Evolutionary conservation across 306 rosid species (phyloP).

Genomic region (Luffa aegyptiaca): DNA sequence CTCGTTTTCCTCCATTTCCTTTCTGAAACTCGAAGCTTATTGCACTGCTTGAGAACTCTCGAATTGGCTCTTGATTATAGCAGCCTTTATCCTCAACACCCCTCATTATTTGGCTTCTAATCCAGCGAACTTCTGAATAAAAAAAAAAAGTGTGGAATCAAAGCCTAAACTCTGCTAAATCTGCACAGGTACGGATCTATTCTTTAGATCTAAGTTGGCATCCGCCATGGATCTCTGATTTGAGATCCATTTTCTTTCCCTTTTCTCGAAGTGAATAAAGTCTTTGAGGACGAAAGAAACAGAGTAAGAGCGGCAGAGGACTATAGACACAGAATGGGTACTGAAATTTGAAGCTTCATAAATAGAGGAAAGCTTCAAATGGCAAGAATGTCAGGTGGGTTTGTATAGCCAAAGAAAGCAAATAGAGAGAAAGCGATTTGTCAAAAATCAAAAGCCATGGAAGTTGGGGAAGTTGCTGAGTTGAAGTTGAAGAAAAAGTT

Average conservation of each 20-base stretch:
- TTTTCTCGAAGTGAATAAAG: not conserved
- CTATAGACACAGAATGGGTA: not conserved
- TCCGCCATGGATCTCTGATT: not conserved
- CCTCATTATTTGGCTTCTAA: conserved; percentile 36
- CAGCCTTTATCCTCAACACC: conserved; percentile 75
- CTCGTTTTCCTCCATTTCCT: conserved; percentile 35
- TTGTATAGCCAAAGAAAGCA: conserved; percentile 18
- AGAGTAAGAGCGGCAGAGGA: not conserved
- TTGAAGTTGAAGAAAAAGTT: not conserved
- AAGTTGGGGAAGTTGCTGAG: not conserved
- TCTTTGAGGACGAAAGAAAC: not conserved
- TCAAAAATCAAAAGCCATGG: conserved; percentile 32
- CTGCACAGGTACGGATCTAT: not conserved
- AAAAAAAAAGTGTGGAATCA: not conserved
- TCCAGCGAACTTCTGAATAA: not conserved
- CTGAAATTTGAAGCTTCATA: not conserved
- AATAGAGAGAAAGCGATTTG: conserved; percentile 22
- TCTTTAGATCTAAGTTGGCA: not conserved
- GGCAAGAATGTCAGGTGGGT: conserved; percentile 23
- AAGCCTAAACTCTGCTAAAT: not conserved
- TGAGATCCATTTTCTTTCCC: not conserved
- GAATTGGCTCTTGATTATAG: conserved; percentile 35
- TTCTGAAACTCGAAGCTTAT: conserved; percentile 62
- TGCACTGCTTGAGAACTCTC: conserved; percentile 32
- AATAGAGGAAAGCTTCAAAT: conserved; percentile 8